Conservation (phyloP, 2,329 filamentous ascomycete genomes). For the Colletotrichum magnum region DNA sequence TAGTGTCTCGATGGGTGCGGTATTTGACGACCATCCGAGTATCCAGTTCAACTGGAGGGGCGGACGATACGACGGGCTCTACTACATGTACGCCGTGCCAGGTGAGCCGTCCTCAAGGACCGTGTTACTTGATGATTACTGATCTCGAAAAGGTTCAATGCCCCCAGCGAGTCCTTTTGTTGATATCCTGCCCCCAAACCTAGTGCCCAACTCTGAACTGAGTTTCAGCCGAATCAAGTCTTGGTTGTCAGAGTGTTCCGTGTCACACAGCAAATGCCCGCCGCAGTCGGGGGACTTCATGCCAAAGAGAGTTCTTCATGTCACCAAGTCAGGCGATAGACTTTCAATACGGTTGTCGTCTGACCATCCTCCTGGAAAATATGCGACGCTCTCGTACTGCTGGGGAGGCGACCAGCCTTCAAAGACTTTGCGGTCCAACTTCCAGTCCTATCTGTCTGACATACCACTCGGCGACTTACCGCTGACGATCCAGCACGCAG, state of each 20-base stretch:
- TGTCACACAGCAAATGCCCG: background rate
- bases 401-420: conserved; percentile 14
- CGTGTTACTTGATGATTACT: background rate
- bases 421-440: background rate
- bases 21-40: background rate
- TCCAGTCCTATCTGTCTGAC: background rate
- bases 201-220: background rate
- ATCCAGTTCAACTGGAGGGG: background rate
- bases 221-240: background rate
- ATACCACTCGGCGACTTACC: background rate
- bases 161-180: background rate
- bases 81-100: background rate
- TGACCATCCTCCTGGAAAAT: background rate
- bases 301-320: background rate
- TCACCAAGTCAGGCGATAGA: background rate
- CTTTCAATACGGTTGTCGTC: background rate
- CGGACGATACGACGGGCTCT: background rate
- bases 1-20: background rate
- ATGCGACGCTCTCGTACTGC: background rate
- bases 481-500: background rate
- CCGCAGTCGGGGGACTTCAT: background rate
- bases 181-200: background rate
- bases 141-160: background rate
- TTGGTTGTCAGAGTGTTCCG: background rate
- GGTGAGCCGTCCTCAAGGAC: background rate